phyloP scores from a whole-genome alignment of 257 asterid species.

The Solanum chmielewskii region DNA sequence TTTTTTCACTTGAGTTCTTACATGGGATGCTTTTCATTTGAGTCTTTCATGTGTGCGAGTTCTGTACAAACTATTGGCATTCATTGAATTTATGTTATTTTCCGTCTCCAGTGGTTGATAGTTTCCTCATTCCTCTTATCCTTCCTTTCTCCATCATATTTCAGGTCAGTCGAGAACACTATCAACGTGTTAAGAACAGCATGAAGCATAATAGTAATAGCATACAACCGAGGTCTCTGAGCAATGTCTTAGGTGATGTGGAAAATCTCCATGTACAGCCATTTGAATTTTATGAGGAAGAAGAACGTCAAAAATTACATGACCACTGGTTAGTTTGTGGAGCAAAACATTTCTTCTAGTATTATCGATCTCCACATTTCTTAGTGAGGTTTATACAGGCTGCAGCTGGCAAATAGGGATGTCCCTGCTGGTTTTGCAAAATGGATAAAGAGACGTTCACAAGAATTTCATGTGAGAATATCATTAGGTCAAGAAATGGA shows the following conservation, averaged over 20 bases:
- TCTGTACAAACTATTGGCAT: background rate
- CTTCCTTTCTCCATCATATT: slow-evolving; percentile 1
- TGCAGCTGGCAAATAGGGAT: slow-evolving; percentile 56
- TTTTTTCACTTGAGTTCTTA: background rate
- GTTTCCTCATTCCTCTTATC: background rate
- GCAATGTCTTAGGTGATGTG: slow-evolving; percentile 67
- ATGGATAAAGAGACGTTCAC: slow-evolving; percentile 45
- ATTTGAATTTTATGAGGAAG: slow-evolving; percentile 84
- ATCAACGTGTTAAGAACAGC: slow-evolving; percentile 71
- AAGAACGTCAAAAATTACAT: slow-evolving; percentile 76
- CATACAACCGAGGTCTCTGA: slow-evolving; percentile 61
- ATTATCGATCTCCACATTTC: background rate
- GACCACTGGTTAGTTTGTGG: slow-evolving; percentile 55
- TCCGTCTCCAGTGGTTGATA: background rate
- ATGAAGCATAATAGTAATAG: slow-evolving; percentile 60
- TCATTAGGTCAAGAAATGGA: slow-evolving; percentile 56
- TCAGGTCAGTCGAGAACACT: slow-evolving; percentile 92
- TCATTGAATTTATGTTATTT: background rate
- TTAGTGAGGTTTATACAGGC: slow-evolving; percentile 30
- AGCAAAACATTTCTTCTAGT: slow-evolving; percentile 2
- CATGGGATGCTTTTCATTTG: background rate
- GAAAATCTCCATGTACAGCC: slow-evolving; percentile 71
- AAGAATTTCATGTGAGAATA: slow-evolving; percentile 25
- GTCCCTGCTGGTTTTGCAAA: slow-evolving; percentile 43
- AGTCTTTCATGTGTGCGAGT: background rate